Evolutionary conservation across 192 early-diverging fungal genomes (phyloP), one percentile per base, ranked within the genome.

Genomic region (Rhizoclosmatium sp.): DNA sequence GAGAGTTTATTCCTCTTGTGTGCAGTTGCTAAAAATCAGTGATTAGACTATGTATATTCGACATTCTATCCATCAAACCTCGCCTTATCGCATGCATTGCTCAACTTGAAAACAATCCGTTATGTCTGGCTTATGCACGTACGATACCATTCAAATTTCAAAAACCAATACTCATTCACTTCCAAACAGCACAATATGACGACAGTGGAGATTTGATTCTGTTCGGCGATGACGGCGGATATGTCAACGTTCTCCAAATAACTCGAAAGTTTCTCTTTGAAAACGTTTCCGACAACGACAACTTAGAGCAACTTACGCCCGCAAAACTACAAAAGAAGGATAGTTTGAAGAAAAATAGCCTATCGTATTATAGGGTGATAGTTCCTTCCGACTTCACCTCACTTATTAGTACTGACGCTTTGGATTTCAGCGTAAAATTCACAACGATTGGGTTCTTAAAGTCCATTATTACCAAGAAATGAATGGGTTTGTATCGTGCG

Each of bases 161-260:
- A 41, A 49, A 9, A 73, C 5, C 9, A 21, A 12, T 44, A 4
- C 23, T 31, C 31, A 31, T 31, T 31, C 31, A 31, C 31, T 31
- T 31, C 31, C 31, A 2, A 49, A 81, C 62, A 86, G 87, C 79
- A 2, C 80, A 87, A 41, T 87, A 87, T 64, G 89, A 89, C 47
- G 89, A 88, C 10, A 87, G 88, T 46, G 76, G 82, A 2, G 88
- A 87, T 68, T 49, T 91, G 60, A 80, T 91, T 48, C 73, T 90
- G 1, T 89, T 88, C 76, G 90, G 90, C 19, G 90, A 91, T 78
- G 90, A 91, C 75, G 84, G 89, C 3, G 90, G 90, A 3, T 89
- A 85, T 76, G 83, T 91, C 16, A 91, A 91, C 75, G 84, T 89
- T 7, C 76, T 88, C 7, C 78, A 82, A 19, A 83, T 88, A 49